Evolutionary conservation across 2,329 filamentous ascomycete species (phyloP), one percentile per base, ranked within the genome.

Genomic region (Sporothrix protearum): DNA sequence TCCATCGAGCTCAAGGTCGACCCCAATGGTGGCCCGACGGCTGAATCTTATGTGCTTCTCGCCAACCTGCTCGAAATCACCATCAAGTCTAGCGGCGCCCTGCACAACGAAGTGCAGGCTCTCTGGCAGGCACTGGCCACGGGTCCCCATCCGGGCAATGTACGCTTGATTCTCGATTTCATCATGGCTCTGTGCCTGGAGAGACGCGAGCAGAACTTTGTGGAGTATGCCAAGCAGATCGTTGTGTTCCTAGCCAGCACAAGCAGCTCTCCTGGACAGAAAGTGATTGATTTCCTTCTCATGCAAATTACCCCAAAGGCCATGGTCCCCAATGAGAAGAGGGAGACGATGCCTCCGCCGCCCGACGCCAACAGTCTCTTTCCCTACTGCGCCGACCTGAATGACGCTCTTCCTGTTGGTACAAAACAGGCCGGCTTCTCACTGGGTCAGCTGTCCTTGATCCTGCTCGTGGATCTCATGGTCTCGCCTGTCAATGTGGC

Each of bases 221-320:
- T 99, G 71, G 93, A 97, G 76, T 97, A 96, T 78, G 95, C 95
- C 5, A 99, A 98, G 82, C 96, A 99, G 80, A 96, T 99, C 69
- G 94, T 98, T 19, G 96, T 99, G 1, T 98, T 97, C 79, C 81
- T 99, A 5, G 96, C 96, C 0, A 96, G 93, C 75, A 97, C 86
- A 0, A 85, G 84, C 74, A 87, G 83, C 87, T 77, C 91, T 81
- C 78, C 94, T 1, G 94, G 94, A 0, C 91, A 92, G 64, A 96
- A 97, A 77, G 94, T 99, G 2, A 91, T 99, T 12, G 96, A 99
- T 75, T 97, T 97, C 76, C 85, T 99, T 70, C 83, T 98, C 36
- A 86, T 96, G 81, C 94, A 97, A 75, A 94, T 99, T 74, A 92
- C 89, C 0, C 95, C 96, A 0, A 96, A 96, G 79, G 92, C 94